Evolutionary conservation across 2,329 filamentous ascomycete species (phyloP).

Genomic region (Orbilia quercus): DNA sequence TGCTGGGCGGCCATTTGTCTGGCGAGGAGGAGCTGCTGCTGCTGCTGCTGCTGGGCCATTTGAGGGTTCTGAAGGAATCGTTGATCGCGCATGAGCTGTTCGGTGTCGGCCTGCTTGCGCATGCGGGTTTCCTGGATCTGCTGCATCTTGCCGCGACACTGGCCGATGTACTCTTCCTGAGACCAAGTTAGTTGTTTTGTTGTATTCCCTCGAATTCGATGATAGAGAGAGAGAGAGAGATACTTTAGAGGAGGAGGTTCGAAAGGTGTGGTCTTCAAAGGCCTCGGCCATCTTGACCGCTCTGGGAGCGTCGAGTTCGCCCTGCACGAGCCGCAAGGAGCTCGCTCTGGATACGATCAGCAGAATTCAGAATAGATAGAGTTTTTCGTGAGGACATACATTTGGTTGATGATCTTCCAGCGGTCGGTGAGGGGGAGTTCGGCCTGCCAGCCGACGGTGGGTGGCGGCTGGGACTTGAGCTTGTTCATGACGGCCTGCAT

Average conservation of each 20-base stretch:
- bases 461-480: constrained; percentile 33
- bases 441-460: constrained; percentile 41
- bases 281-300: constrained; percentile 52
- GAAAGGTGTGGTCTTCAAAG: constrained; percentile 50
- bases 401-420: constrained; percentile 44
- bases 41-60: constrained; percentile 41
- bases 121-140: constrained; percentile 54
- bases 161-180: constrained; percentile 50
- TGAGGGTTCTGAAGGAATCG: constrained; percentile 42
- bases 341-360: constrained; percentile 31
- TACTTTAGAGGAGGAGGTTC: constrained; percentile 34
- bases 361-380: not conserved
- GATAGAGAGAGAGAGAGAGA: not conserved
- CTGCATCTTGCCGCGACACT: constrained; percentile 40
- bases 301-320: constrained; percentile 40
- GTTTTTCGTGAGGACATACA: constrained; percentile 22
- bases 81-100: constrained; percentile 38
- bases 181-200: too few species aligned
- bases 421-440: constrained; percentile 34
- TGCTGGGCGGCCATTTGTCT: constrained; percentile 4
- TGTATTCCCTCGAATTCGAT: too few species aligned
- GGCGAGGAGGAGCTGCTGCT: constrained; percentile 29
- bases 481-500: constrained; percentile 32
- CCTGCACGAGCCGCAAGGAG: constrained; percentile 43
- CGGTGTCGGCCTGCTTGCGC: constrained; percentile 38